Evolutionary conservation across 176 grass and related monocot genomes (phyloP).

Genomic region (Phoenix roebelenii): DNA sequence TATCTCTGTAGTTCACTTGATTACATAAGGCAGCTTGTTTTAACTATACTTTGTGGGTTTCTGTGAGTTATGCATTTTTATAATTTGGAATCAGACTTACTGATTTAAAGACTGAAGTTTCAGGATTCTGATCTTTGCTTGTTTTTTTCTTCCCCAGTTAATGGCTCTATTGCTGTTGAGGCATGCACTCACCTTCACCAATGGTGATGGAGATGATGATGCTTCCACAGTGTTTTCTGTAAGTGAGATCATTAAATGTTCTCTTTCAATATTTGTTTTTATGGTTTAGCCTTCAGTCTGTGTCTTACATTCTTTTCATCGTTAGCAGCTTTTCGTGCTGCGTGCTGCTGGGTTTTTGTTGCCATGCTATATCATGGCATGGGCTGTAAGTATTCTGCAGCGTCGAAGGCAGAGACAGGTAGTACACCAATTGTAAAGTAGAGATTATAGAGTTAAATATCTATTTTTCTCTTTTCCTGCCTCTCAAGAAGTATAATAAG

Average conservation of each 20-base stretch:
- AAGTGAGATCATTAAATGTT: conserved; percentile 14
- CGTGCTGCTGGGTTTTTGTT: conserved; percentile 86
- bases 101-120: no score
- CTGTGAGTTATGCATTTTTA: no score
- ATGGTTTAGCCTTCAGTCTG: conserved; percentile 4
- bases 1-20: no score
- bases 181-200: conserved; percentile 68
- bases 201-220: conserved; percentile 74
- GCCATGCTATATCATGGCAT: conserved; percentile 87
- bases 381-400: conserved; percentile 80
- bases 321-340: conserved; percentile 68
- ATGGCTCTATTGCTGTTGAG: conserved; percentile 78
- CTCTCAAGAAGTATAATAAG: no score
- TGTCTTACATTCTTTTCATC: conserved; percentile 4
- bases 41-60: no score
- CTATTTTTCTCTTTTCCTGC: no score
- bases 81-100: no score
- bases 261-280: background rate
- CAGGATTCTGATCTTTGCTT: background rate
- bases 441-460: no score
- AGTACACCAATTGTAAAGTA: background rate
- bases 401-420: conserved; percentile 77
- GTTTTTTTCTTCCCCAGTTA: conserved; percentile 40
- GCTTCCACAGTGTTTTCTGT: conserved; percentile 84
- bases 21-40: no score